Evolutionary conservation across 148 eudicot species (phyloP).

Genomic region (Rhododendron molle): DNA sequence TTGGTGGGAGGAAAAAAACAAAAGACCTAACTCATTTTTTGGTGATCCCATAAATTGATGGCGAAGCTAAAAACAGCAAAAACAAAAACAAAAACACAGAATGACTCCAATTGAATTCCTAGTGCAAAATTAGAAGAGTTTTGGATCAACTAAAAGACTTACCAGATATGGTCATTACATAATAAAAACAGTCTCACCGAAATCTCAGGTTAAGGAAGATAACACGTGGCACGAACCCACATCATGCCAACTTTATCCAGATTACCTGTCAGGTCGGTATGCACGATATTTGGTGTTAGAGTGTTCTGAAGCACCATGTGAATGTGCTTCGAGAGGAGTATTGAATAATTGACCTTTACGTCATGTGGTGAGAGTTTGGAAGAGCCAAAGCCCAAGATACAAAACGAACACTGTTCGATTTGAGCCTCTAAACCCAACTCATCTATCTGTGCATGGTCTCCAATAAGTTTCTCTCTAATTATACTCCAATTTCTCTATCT

Average conservation of each 20-base stretch:
- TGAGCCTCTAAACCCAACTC: no score
- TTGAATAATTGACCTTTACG: background rate
- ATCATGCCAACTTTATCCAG: background rate
- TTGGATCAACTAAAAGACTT: background rate
- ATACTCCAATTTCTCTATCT: no score
- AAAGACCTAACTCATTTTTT: background rate
- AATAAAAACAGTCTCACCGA: background rate
- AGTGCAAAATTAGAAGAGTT: background rate
- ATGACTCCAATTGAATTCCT: background rate
- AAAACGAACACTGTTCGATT: no score
- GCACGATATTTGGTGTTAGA: no score
- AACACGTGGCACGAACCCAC: slow-evolving; percentile 3
- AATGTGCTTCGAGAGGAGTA: no score
- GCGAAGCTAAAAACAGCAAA: background rate
- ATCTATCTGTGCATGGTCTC: no score
- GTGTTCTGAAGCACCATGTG: no score
- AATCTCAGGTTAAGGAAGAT: background rate
- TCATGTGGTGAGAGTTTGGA: background rate
- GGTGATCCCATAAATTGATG: background rate
- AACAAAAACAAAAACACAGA: background rate
- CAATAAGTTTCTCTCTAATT: no score
- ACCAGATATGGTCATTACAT: background rate
- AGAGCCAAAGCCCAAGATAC: background rate
- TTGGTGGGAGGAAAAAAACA: background rate
- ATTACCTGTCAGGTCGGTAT: background rate